Base-by-base conservation (phyloP, 73 alveolate genomes). In the Paramecium primaurelia region DNA sequence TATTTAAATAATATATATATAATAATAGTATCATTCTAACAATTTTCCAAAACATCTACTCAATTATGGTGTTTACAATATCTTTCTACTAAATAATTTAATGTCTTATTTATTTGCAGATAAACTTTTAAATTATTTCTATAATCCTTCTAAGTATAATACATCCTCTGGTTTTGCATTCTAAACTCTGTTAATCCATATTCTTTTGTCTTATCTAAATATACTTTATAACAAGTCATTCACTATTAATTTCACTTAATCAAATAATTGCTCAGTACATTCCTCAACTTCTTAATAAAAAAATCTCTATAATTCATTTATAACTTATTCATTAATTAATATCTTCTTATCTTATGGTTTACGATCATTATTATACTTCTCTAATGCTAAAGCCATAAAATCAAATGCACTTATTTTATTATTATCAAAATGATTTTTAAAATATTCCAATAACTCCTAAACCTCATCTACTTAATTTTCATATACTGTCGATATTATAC, bases 341-440 rank as follows among this genome's bases (percentile, higher is more conserved):
- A 38, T 16, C 37, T 75, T 38, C 38, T 30, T 75, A 20, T 34
- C 47, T 80, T 80, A 22, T 45, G 71, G 73, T 32, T 80, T 40
- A 8, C 73, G 20, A 80, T 80, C 91, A 20, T 20, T 18, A 25
- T 44, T 22, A 32, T 80, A 80, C 18, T 80, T 80, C 22, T 80
- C 42, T n/a, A 80, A 25, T 11, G 91, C 38, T 26, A 80, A 47
- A 44, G n/a, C 30, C 73, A 80, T 42, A 10, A 80, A 80, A 14
- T 80, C 91, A 80, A 80, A 80, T 45, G 30, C 73, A 47, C 75
- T 80, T n/a, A 80, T 80, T 25, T 20, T 80, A 40, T 47, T 47
- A 9, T 40, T 42, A 4, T 22, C 47, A n/a, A 80, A 32, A 20
- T 80, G 9, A n/a, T 80, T 45, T 6, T 10, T 30, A 38, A 34